These are phyloP conservation scores for Hypericum androsaemum DNA, from an alignment of 345 rosid species.

Conservation along the genomic window DNA sequence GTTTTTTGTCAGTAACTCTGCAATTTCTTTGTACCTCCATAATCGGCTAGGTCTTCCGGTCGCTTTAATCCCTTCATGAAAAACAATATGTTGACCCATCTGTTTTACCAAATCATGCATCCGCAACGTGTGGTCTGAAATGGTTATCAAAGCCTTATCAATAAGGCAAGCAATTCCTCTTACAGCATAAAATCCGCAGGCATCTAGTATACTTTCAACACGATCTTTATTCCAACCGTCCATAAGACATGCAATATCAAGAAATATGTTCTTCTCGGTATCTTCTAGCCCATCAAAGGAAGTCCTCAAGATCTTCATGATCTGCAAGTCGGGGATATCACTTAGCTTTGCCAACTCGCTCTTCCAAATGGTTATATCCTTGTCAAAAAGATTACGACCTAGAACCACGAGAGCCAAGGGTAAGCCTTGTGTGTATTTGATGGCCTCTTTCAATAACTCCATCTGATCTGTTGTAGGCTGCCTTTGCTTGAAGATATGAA, in stretches of 20 bases:
- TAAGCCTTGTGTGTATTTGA: background rate
- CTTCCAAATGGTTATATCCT: background rate
- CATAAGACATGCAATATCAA: background rate
- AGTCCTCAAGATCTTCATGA: background rate
- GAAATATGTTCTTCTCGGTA: background rate
- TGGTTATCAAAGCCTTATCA: background rate
- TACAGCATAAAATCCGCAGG: background rate
- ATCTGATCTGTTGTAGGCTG: background rate
- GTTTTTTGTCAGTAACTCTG: background rate
- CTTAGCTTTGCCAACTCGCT: background rate
- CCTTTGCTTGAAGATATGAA: background rate
- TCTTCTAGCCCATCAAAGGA: background rate
- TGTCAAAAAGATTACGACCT: background rate
- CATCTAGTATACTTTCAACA: background rate
- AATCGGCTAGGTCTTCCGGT: slow-evolving; percentile 11
- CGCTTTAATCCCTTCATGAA: too few species aligned
- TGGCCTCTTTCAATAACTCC: background rate
- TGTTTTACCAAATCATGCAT: background rate
- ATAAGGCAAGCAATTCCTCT: background rate
- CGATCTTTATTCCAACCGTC: background rate
- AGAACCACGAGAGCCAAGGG: slow-evolving; percentile 3
- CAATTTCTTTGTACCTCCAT: slow-evolving; percentile 8
- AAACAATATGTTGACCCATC: background rate
- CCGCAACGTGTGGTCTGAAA: background rate
- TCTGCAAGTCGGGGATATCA: background rate